Evolutionary conservation across 768 basidiomycete species (phyloP).

Genomic region (Auricularia sp.): DNA sequence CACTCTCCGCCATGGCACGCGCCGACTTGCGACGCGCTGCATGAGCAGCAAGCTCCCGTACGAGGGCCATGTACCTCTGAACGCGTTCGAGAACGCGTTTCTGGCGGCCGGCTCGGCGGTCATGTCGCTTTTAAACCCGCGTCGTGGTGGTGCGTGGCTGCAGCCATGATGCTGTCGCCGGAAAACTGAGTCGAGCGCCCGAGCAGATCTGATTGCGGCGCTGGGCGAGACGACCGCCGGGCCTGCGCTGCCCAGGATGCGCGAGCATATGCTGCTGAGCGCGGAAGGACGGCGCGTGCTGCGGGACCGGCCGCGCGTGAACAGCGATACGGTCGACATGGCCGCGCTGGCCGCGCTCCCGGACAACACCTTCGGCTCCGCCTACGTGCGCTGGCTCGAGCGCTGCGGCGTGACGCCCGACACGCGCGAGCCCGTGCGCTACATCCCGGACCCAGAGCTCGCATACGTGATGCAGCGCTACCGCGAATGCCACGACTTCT

Average conservation of each 20-base stretch:
- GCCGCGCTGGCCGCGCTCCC: constrained; percentile 52
- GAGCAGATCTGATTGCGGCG: constrained; percentile 86
- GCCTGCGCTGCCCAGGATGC: constrained; percentile 60
- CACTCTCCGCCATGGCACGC: not conserved
- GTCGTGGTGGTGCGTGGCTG: constrained; percentile 56
- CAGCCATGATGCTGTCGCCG: not conserved
- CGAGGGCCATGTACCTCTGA: constrained; percentile 74
- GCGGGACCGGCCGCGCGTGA: constrained; percentile 74
- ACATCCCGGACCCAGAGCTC: constrained; percentile 88
- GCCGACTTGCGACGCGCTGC: not conserved
- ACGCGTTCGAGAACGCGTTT: constrained; percentile 72
- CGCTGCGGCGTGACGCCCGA: constrained; percentile 86
- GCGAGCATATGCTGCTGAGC: constrained; percentile 67
- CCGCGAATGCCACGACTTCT: constrained; percentile 95
- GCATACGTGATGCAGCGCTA: constrained; percentile 98
- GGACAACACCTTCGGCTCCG: constrained; percentile 74
- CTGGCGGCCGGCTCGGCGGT: constrained; percentile 79
- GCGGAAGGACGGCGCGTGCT: constrained; percentile 79
- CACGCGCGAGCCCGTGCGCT: constrained; percentile 81
- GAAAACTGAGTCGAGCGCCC: constrained; percentile 4
- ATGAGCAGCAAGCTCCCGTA: constrained; percentile 38
- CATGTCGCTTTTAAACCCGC: constrained; percentile 71
- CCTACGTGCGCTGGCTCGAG: constrained; percentile 86
- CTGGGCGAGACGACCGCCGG: constrained; percentile 90
- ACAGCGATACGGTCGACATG: constrained; percentile 66